phyloP scores from a whole-genome alignment of 805 yeast genomes.

The Crinitomyces ghanaensis region DNA sequence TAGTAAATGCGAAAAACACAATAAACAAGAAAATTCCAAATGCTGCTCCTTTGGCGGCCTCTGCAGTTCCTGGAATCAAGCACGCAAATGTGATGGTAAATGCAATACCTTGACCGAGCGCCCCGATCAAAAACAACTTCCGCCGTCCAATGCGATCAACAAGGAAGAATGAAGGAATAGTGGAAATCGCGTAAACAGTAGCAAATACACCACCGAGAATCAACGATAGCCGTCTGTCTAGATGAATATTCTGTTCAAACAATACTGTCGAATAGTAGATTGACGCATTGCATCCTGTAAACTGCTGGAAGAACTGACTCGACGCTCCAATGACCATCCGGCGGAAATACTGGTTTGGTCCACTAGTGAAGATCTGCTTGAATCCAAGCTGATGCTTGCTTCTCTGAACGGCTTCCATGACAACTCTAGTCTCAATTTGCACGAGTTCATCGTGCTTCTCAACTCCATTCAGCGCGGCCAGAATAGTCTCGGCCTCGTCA shows the following conservation, averaged over 20 bases:
- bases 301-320: slow-evolving; percentile 35
- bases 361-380: slow-evolving; percentile 28
- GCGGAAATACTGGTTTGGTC: slow-evolving; percentile 50
- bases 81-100: slow-evolving; percentile 17
- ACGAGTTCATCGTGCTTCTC: slow-evolving; percentile 8
- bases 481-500: slow-evolving; percentile 36
- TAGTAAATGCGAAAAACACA: slow-evolving; percentile 17
- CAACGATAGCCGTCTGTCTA: slow-evolving; percentile 11
- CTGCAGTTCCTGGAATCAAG: slow-evolving; percentile 10
- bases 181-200: slow-evolving; percentile 15
- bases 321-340: slow-evolving; percentile 53
- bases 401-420: slow-evolving; percentile 13
- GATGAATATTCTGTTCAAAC: slow-evolving; percentile 13
- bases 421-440: slow-evolving; percentile 11
- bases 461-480: slow-evolving; percentile 32
- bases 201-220: slow-evolving; percentile 19
- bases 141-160: slow-evolving; percentile 47
- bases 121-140: slow-evolving; percentile 41
- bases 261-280: slow-evolving; percentile 18
- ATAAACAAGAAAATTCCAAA: slow-evolving; percentile 17
- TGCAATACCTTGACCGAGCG: slow-evolving; percentile 36
- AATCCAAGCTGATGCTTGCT: slow-evolving; percentile 11
- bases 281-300: slow-evolving; percentile 24
- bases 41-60: slow-evolving; percentile 17
- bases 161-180: slow-evolving; percentile 28